Base-by-base conservation (phyloP, 495 filamentous ascomycete genomes). In the Pyrenula massariospora region DNA sequence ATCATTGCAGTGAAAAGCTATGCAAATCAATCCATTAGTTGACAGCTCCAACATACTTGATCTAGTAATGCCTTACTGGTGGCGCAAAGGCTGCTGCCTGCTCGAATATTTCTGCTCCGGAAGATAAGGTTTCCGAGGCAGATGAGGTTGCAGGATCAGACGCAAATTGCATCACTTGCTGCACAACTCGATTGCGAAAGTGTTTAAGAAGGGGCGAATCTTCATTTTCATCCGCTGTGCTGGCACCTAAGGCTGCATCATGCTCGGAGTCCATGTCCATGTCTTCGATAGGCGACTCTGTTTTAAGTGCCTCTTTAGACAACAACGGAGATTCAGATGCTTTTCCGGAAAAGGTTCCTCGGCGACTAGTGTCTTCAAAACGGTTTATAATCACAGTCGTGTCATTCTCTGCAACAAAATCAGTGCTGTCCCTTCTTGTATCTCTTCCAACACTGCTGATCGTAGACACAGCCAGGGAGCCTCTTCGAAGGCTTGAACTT, bases 1-100 rank as follows among this genome's bases (percentile, higher is more conserved):
- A 81, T 80, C 53, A 84, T 78, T n/a, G 79, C 81, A 61, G 81
- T 77, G 50, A 75, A 75, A 54, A 84, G 74, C 81, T 84, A 58
- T 52, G 50, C 20, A 21, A 20, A n/a, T n/a, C n/a, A n/a, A n/a
- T n/a, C n/a, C n/a, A n/a, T n/a, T n/a, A n/a, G n/a, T n/a, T n/a
- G n/a, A n/a, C n/a, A n/a, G n/a, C n/a, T n/a, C n/a, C n/a, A n/a
- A n/a, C n/a, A n/a, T n/a, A n/a, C n/a, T n/a, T n/a, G n/a, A n/a
- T n/a, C n/a, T n/a, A n/a, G n/a, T n/a, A n/a, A n/a, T 31, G 47
- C 70, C 75, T 58, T 67, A 82, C 79, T 24, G 76, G 77, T 65
- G 71, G 75, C 59, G 77, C 81, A 55, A 57, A 69, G 20, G 68
- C 70, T 52, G 77, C 77, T 56, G 74, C 68, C 25, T 67, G 63